Conservation (phyloP, 1,284 basidiomycete species). For the Microbotryum violaceum region DNA sequence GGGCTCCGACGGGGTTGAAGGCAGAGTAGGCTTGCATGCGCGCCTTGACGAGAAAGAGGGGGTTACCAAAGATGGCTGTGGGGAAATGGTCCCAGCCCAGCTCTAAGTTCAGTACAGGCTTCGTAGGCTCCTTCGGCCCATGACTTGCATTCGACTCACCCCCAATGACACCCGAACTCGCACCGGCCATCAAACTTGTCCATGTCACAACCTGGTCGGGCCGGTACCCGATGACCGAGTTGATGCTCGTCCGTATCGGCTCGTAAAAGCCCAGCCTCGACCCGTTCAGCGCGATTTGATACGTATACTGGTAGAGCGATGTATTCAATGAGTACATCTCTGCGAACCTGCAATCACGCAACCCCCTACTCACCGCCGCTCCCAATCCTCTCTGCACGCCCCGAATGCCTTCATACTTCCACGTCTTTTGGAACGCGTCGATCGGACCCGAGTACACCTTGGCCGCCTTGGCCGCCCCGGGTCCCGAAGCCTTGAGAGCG, state of each 20-base stretch:
- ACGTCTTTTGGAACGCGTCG: constrained; percentile 84
- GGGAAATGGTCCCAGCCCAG: constrained; percentile 1
- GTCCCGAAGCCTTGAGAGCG: background rate
- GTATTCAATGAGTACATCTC: background rate
- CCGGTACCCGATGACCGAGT: constrained; percentile 61
- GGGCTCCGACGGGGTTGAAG: constrained; percentile 83
- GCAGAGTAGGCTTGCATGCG: constrained; percentile 96
- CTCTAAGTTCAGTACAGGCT: background rate
- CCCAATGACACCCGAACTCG: constrained; percentile 79
- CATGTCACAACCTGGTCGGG: constrained; percentile 57
- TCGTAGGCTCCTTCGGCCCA: too few relatives aligned
- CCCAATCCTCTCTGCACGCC: constrained; percentile 85
- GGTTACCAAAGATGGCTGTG: constrained; percentile 79
- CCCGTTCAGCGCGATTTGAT: constrained; percentile 91
- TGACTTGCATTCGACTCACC: constrained; percentile 47
- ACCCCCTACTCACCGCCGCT: constrained; percentile 64
- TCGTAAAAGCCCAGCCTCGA: constrained; percentile 95
- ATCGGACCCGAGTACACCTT: constrained; percentile 82
- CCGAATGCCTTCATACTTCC: constrained; percentile 76
- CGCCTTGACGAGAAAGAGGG: constrained; percentile 92
- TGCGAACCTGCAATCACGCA: background rate
- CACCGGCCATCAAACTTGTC: constrained; percentile 62
- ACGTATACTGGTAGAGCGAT: constrained; percentile 59
- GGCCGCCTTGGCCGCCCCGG: constrained; percentile 5
- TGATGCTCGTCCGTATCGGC: constrained; percentile 69